Conservation (phyloP, 2,329 filamentous ascomycete genomes). For the Cordyceps pruinosa region DNA sequence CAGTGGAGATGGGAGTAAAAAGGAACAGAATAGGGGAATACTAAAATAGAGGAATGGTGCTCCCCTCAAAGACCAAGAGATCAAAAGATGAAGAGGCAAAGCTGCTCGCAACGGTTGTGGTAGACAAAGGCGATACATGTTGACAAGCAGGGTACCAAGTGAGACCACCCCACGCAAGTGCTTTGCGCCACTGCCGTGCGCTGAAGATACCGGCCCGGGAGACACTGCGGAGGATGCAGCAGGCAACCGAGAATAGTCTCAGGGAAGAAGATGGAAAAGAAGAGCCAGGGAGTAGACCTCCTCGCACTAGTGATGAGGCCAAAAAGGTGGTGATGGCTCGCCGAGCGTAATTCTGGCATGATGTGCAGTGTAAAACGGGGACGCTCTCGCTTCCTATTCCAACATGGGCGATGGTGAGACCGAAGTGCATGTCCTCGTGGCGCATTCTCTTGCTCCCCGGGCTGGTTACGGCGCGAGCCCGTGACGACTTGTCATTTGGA, state of each 20-base stretch:
- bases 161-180: background rate
- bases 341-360: background rate
- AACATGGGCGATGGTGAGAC: background rate
- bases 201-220: background rate
- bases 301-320: background rate
- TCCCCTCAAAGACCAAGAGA: background rate
- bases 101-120: too few species aligned
- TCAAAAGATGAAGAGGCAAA: too few species aligned
- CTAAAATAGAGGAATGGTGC: too few species aligned
- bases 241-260: background rate
- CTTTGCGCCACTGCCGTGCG: background rate
- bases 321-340: background rate
- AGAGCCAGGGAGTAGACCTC: background rate
- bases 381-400: background rate
- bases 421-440: background rate
- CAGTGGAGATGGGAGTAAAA: background rate
- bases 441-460: background rate
- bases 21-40: too few species aligned
- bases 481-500: conserved; percentile 4
- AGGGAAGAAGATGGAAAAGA: background rate
- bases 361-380: background rate
- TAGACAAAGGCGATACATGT: background rate
- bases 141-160: too few species aligned
- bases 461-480: background rate
- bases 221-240: background rate